These are phyloP conservation scores for Passalora sequoiae DNA, from an alignment of 2,329 filamentous ascomycete genomes.

Conservation along the genomic window DNA sequence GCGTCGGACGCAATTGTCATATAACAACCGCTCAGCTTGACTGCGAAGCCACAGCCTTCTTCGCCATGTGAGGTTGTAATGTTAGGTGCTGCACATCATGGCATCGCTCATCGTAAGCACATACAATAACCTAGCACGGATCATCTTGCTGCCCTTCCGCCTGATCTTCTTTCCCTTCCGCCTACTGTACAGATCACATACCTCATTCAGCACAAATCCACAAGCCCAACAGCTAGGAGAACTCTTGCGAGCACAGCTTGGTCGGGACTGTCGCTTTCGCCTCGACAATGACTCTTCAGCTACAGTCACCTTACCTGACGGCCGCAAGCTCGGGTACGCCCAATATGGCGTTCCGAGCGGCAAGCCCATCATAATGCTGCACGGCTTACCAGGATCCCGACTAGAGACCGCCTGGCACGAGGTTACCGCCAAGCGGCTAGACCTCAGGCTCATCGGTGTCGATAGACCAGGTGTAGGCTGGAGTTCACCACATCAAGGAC, in stretches of 20 bases:
- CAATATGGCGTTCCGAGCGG: conserved; percentile 37
- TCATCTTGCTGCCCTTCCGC: background rate
- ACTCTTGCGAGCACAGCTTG: background rate
- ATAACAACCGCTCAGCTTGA: too few relatives aligned
- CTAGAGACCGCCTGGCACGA: conserved; percentile 38
- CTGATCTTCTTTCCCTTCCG: background rate
- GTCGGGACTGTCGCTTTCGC: background rate
- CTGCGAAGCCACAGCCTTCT: too few relatives aligned
- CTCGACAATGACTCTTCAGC: conserved; percentile 7
- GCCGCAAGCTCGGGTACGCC: conserved; percentile 42
- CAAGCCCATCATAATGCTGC: conserved; percentile 39
- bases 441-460: conserved; percentile 38
- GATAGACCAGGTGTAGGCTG: conserved; percentile 44
- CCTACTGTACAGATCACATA: background rate
- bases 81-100: background rate
- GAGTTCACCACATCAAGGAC: conserved; percentile 37
- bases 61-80: too few relatives aligned
- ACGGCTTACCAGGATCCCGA: conserved; percentile 43
- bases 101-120: background rate
- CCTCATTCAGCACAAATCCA: background rate
- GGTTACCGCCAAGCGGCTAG: conserved; percentile 31
- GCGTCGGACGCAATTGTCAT: too few relatives aligned
- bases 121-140: background rate
- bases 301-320: conserved; percentile 26
- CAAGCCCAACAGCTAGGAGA: background rate